Conservation (phyloP, 768 basidiomycete species). For the Kwoniella pini region DNA sequence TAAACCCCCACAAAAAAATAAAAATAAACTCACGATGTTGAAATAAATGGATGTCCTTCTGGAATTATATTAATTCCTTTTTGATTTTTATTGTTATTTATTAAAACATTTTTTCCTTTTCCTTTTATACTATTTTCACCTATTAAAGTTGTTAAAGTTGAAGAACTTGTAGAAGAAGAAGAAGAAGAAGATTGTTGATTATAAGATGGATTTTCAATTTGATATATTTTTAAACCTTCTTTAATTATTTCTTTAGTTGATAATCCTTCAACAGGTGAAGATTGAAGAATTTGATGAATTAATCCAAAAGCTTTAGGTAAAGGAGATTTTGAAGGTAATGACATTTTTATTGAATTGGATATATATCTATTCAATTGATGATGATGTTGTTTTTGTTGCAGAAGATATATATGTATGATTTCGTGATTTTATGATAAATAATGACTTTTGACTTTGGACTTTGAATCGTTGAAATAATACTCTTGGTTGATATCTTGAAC, state of each 20-base stretch:
- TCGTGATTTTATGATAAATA: too few relatives aligned
- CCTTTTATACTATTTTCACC: conserved; percentile 8
- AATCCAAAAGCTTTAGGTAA: conserved; percentile 16
- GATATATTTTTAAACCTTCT: conserved; percentile 13
- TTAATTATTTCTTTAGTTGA: conserved; percentile 17
- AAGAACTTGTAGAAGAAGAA: background rate
- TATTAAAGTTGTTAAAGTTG: background rate
- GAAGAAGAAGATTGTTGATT: background rate
- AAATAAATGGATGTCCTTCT: conserved; percentile 39
- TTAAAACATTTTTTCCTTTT: conserved; percentile 14
- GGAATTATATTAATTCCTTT: conserved; percentile 23
- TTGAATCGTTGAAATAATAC: too few relatives aligned
- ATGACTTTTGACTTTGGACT: too few relatives aligned
- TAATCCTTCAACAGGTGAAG: background rate
- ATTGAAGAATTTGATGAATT: conserved; percentile 11
- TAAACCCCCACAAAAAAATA: too few relatives aligned
- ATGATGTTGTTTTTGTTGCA: too few relatives aligned
- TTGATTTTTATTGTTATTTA: conserved; percentile 1
- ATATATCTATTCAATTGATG: too few relatives aligned
- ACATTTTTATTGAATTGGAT: conserved; percentile 9
- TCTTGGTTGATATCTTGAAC: background rate
- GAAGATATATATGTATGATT: too few relatives aligned
- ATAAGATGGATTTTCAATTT: conserved; percentile 8
- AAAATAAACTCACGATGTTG: conserved; percentile 31
- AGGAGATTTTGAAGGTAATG: background rate